A percentile compares a stretch with the other conserved stretches of the same genome.
Conservation (phyloP, 2,329 filamentous ascomycete genomes). For the Aureobasidium namibiae region DNA sequence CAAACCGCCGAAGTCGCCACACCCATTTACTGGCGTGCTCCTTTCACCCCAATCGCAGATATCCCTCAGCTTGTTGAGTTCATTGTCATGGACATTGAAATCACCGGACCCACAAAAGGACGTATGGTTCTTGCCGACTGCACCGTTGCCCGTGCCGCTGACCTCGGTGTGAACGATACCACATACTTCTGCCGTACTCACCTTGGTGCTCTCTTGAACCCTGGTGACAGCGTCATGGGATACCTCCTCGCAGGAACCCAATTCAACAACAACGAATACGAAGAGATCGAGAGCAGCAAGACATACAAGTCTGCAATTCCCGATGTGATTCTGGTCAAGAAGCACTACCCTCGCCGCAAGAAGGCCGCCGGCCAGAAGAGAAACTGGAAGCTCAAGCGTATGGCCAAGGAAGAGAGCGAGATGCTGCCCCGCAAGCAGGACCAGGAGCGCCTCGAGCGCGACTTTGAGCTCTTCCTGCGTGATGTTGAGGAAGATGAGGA, state of each 20-base stretch:
- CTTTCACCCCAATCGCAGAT: slow-evolving; percentile 77
- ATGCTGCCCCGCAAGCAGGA: slow-evolving; percentile 79
- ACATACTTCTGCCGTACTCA: slow-evolving; percentile 90
- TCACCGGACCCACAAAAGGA: slow-evolving; percentile 58
- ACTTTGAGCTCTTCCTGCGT: slow-evolving; percentile 94
- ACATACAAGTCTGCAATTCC: slow-evolving; percentile 73
- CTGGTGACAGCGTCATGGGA: slow-evolving; percentile 90
- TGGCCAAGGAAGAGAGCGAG: slow-evolving; percentile 83
- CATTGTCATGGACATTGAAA: slow-evolving; percentile 89
- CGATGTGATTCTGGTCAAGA: slow-evolving; percentile 94
- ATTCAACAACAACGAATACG: slow-evolving; percentile 83
- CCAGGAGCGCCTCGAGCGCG: slow-evolving; percentile 77
- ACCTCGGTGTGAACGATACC: slow-evolving; percentile 76
- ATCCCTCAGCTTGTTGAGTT: slow-evolving; percentile 83
- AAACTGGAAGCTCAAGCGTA: slow-evolving; percentile 91
- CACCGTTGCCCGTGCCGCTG: slow-evolving; percentile 77
- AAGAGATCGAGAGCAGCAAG: slow-evolving; percentile 70
- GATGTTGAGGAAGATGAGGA: slow-evolving; percentile 96
- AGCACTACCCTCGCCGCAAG: slow-evolving; percentile 80
- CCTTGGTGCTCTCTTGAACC: slow-evolving; percentile 73
- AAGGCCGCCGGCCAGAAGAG: slow-evolving; percentile 50
- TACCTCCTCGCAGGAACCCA: slow-evolving; percentile 84
- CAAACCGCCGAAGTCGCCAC: slow-evolving; percentile 81
- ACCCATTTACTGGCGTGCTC: slow-evolving; percentile 80
- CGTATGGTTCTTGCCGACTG: slow-evolving; percentile 79